These are phyloP conservation scores for Mycena albidolilacea DNA, from an alignment of 768 basidiomycete species.

Conservation along the genomic window DNA sequence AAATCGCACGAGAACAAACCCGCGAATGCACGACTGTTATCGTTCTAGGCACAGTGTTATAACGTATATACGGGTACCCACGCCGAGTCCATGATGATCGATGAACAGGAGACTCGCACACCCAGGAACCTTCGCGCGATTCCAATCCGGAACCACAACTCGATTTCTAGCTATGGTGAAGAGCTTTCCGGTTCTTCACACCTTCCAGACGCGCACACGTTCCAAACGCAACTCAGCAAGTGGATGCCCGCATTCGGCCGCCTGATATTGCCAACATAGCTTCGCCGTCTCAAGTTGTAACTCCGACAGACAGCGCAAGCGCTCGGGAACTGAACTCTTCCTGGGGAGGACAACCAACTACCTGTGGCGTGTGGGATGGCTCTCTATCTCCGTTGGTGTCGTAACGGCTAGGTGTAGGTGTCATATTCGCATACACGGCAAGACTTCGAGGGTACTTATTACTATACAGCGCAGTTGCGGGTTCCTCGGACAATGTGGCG, in stretches of 20 bases:
- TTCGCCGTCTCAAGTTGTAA: not conserved
- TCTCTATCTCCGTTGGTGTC: conserved; percentile 2
- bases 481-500: conserved; percentile 6
- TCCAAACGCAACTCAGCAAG: not conserved
- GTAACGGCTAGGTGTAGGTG: not conserved
- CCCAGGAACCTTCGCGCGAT: conserved; percentile 12
- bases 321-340: not conserved
- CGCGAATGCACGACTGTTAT: not conserved
- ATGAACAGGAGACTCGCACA: conserved; percentile 4
- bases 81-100: not conserved
- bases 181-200: not conserved
- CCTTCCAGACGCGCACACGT: not conserved
- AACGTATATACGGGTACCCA: not conserved
- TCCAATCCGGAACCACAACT: conserved; percentile 16
- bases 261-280: not conserved
- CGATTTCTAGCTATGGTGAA: not conserved
- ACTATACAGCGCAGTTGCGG: not conserved
- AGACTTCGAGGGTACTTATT: not conserved
- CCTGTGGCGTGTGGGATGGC: conserved; percentile 1
- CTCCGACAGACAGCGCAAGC: not conserved
- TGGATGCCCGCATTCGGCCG: conserved; percentile 9
- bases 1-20: not conserved
- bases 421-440: not conserved
- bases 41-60: not conserved
- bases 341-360: not conserved